These are phyloP conservation scores for Argentina anserina DNA, from an alignment of 306 rosid genomes.

Conservation along the genomic window DNA sequence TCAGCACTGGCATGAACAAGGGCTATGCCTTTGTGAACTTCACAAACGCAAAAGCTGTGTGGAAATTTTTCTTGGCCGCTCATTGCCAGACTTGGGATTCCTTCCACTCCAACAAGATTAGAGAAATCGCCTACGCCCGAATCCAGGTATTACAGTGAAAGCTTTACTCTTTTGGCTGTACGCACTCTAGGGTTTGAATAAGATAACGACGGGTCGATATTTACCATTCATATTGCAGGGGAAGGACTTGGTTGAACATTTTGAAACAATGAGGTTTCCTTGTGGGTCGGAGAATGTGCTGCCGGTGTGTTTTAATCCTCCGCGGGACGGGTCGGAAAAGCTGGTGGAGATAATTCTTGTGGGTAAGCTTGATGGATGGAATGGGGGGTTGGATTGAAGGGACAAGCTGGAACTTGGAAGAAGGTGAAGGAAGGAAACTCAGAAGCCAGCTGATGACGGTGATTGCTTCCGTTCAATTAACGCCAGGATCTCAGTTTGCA, in stretches of 20 bases:
- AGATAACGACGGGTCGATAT: no score
- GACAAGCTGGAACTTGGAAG: not conserved
- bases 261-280: slow-evolving; percentile 37
- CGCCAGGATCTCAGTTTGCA: not conserved
- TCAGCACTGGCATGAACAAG: slow-evolving; percentile 49
- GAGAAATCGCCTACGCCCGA: slow-evolving; percentile 44
- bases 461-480: not conserved
- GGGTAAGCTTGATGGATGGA: slow-evolving; percentile 22
- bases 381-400: not conserved
- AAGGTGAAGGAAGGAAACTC: not conserved
- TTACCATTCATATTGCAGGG: slow-evolving; percentile 49
- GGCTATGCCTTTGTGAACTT: slow-evolving; percentile 77
- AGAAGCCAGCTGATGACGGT: not conserved
- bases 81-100: slow-evolving; percentile 36
- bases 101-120: slow-evolving; percentile 44
- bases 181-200: not conserved
- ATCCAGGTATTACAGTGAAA: slow-evolving; percentile 36
- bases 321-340: slow-evolving; percentile 47
- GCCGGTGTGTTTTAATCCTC: slow-evolving; percentile 46
- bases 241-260: slow-evolving; percentile 31
- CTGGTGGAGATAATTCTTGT: slow-evolving; percentile 8
- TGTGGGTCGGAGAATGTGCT: slow-evolving; percentile 34
- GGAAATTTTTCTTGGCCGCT: slow-evolving; percentile 34
- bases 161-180: not conserved
- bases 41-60: slow-evolving; percentile 39